phyloP scores from a whole-genome alignment of 1,284 basidiomycete species.

The Meira nashicola region DNA sequence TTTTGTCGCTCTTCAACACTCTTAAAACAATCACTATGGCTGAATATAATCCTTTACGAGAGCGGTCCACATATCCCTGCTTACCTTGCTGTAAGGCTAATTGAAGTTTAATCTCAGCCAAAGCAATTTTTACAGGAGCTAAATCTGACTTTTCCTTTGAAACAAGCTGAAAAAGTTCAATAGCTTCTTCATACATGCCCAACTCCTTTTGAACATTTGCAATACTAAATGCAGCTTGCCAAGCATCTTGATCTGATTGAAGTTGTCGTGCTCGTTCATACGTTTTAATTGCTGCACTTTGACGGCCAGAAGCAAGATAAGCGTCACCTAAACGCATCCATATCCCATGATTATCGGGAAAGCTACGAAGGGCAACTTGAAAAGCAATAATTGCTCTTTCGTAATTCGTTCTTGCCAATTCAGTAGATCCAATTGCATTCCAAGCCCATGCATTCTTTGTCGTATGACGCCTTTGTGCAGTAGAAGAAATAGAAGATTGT shows the following conservation, averaged over 20 bases:
- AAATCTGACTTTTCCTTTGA: conserved; percentile 60
- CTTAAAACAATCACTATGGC: conserved; percentile 62
- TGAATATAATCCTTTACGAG: conserved; percentile 67
- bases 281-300: conserved; percentile 83
- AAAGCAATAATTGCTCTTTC: conserved; percentile 75
- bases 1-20: conserved; percentile 59
- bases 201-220: conserved; percentile 79
- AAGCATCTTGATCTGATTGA: conserved; percentile 57
- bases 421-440: conserved; percentile 91
- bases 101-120: conserved; percentile 71
- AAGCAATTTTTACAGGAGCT: conserved; percentile 67
- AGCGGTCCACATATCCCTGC: conserved; percentile 69
- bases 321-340: conserved; percentile 92
- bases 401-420: conserved; percentile 72
- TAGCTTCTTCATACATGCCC: conserved; percentile 70
- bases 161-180: conserved; percentile 65
- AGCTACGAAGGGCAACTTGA: conserved; percentile 79
- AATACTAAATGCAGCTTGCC: conserved; percentile 79
- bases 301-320: conserved; percentile 79
- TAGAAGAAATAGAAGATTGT: conserved; percentile 20
- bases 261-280: conserved; percentile 66
- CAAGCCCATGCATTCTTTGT: conserved; percentile 90
- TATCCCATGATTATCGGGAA: conserved; percentile 69
- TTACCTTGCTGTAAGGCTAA: conserved; percentile 65
- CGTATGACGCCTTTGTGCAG: conserved; percentile 25